These are phyloP conservation scores for Xanthoceras sorbifolium DNA, from an alignment of 345 rosid species.

Conservation along the genomic window DNA sequence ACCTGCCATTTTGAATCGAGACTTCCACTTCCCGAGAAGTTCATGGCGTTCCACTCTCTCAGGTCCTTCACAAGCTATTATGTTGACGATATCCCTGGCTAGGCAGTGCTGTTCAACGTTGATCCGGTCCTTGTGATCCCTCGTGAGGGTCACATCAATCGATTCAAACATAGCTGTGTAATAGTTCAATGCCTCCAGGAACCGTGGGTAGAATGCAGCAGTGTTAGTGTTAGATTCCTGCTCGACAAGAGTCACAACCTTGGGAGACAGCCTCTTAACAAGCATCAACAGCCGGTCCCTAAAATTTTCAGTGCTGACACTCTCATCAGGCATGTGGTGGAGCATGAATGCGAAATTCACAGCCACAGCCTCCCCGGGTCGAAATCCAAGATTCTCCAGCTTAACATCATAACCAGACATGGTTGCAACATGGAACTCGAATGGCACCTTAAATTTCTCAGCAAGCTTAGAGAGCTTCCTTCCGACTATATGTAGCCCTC, in stretches of 20 bases:
- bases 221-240: conserved; percentile 93
- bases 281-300: conserved; percentile 70
- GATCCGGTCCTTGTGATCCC: conserved; percentile 79
- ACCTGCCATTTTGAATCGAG: conserved; percentile 82
- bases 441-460: conserved; percentile 65
- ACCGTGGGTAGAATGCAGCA: conserved; percentile 78
- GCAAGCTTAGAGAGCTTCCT: conserved; percentile 68
- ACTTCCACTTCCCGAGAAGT: conserved; percentile 84
- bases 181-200: conserved; percentile 70
- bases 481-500: conserved; percentile 63
- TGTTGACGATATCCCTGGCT: conserved; percentile 84
- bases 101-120: conserved; percentile 90
- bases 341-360: conserved; percentile 87
- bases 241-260: conserved; percentile 90
- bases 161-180: conserved; percentile 93
- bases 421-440: conserved; percentile 70
- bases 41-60: conserved; percentile 90
- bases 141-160: conserved; percentile 65
- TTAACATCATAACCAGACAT: conserved; percentile 55
- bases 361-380: conserved; percentile 70
- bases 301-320: conserved; percentile 78
- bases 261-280: conserved; percentile 73
- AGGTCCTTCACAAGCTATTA: conserved; percentile 83
- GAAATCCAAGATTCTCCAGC: conserved; percentile 45
- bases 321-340: conserved; percentile 88